Evolutionary conservation across 805 yeast genomes (phyloP).

Genomic region (Wickerhamiella domercqiae): DNA sequence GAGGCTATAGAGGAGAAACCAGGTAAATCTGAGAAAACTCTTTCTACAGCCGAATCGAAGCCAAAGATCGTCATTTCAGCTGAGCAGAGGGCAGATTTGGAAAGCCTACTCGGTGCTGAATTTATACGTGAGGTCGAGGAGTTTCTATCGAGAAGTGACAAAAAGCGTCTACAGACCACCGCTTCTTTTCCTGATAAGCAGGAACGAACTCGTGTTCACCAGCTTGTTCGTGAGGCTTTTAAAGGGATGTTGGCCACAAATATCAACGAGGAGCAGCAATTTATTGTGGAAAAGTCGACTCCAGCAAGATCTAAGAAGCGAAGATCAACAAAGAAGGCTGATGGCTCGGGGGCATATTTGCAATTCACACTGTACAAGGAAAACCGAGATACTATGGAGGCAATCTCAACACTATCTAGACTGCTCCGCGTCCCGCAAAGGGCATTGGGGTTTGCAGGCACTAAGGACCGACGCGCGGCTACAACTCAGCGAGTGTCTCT

Average conservation of each 20-base stretch:
- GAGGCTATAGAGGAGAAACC: slow-evolving; percentile 24
- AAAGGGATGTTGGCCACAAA: slow-evolving; percentile 60
- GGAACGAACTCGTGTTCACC: slow-evolving; percentile 66
- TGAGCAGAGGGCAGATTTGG: slow-evolving; percentile 34
- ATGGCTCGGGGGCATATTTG: slow-evolving; percentile 50
- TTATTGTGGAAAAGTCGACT: slow-evolving; percentile 44
- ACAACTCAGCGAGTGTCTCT: slow-evolving; percentile 72
- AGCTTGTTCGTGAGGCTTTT: slow-evolving; percentile 57
- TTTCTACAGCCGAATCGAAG: background rate
- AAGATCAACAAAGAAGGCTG: slow-evolving; percentile 27
- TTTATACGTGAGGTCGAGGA: slow-evolving; percentile 43
- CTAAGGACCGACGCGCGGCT: slow-evolving; percentile 91
- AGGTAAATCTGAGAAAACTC: slow-evolving; percentile 1
- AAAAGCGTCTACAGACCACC: slow-evolving; percentile 27
- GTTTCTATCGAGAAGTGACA: slow-evolving; percentile 42
- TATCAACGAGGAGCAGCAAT: slow-evolving; percentile 46
- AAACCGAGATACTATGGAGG: slow-evolving; percentile 96
- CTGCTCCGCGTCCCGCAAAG: slow-evolving; percentile 62
- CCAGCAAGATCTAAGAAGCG: slow-evolving; percentile 21
- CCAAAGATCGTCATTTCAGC: slow-evolving; percentile 4
- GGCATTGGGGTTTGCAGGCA: slow-evolving; percentile 72
- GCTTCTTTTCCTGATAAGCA: slow-evolving; percentile 49
- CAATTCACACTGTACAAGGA: slow-evolving; percentile 81
- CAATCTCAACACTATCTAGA: slow-evolving; percentile 57
- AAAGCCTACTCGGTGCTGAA: slow-evolving; percentile 41